Conservation (phyloP, 1,284 basidiomycete species). For the Ceratobasidium sp. region DNA sequence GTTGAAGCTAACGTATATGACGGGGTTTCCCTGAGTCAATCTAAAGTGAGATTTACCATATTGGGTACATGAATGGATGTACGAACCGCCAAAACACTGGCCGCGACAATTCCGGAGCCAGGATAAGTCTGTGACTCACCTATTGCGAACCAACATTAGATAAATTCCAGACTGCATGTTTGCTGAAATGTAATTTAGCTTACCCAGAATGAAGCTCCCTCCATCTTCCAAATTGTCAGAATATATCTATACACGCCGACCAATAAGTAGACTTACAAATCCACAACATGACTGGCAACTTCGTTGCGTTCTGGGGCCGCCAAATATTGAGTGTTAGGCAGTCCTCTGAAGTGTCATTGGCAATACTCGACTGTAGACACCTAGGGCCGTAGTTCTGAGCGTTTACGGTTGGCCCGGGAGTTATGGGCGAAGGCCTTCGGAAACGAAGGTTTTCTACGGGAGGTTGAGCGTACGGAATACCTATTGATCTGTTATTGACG, state of each 20-base stretch:
- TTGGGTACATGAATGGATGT: background rate
- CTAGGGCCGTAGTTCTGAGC: conserved; percentile 19
- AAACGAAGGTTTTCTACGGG: conserved; percentile 59
- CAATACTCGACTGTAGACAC: background rate
- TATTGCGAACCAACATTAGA: background rate
- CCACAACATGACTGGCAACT: conserved; percentile 46
- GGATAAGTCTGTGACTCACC: conserved; percentile 28
- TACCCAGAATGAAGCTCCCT: conserved; percentile 37
- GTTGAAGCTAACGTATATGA: conserved; percentile 22
- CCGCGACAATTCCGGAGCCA: conserved; percentile 7
- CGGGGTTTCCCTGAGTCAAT: background rate
- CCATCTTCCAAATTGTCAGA: conserved; percentile 8
- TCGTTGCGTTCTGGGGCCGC: conserved; percentile 25
- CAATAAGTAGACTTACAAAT: conserved; percentile 23
- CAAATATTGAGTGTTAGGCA: conserved; percentile 45
- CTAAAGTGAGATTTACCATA: too few relatives aligned
- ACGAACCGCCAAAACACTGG: conserved; percentile 20
- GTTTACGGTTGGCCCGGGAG: background rate
- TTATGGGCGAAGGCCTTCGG: conserved; percentile 58
- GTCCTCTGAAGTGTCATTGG: conserved; percentile 36
- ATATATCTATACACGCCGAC: background rate
- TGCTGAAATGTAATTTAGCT: background rate
- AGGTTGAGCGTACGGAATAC: conserved; percentile 64
- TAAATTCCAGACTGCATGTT: background rate
- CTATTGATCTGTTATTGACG: conserved; percentile 66